These are phyloP conservation scores for Xylaria sp. DNA, from an alignment of 495 filamentous ascomycete species.

Conservation along the genomic window DNA sequence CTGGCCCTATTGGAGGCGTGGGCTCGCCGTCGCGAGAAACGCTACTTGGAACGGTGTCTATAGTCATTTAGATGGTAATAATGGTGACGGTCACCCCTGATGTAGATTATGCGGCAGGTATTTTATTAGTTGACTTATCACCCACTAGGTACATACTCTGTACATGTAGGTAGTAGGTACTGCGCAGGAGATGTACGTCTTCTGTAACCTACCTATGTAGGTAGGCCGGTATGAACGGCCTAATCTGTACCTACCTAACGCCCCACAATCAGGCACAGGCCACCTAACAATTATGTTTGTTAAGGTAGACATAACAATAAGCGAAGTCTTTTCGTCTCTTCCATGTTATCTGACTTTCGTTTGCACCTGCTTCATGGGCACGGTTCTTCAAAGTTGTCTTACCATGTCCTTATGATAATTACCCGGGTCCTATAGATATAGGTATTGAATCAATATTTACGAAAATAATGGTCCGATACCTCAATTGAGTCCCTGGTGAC, in stretches of 20 bases:
- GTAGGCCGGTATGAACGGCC: too few species aligned
- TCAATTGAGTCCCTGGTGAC: background rate
- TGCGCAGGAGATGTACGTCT: too few species aligned
- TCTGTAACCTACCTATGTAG: too few species aligned
- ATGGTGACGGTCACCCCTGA: background rate
- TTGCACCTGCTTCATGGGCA: background rate
- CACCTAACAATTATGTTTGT: too few species aligned
- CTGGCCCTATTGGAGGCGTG: conserved; percentile 7
- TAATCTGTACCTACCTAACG: background rate
- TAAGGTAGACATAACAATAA: too few species aligned
- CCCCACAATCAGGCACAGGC: conserved; percentile 9
- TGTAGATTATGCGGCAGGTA: too few species aligned
- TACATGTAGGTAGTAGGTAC: background rate
- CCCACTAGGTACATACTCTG: background rate
- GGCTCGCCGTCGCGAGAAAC: conserved; percentile 9
- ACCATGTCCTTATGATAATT: background rate
- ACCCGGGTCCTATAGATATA: background rate
- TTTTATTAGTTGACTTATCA: background rate
- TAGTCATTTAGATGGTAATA: background rate
- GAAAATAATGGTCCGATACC: background rate
- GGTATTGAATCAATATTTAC: background rate
- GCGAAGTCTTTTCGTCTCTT: background rate
- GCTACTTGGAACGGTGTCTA: background rate
- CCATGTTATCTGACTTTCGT: background rate
- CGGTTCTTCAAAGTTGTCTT: background rate